Percentiles rank a stretch among this genome's conserved stretches.
Conservation (phyloP, 495 filamentous ascomycete genomes). For the Cercophora samala region DNA sequence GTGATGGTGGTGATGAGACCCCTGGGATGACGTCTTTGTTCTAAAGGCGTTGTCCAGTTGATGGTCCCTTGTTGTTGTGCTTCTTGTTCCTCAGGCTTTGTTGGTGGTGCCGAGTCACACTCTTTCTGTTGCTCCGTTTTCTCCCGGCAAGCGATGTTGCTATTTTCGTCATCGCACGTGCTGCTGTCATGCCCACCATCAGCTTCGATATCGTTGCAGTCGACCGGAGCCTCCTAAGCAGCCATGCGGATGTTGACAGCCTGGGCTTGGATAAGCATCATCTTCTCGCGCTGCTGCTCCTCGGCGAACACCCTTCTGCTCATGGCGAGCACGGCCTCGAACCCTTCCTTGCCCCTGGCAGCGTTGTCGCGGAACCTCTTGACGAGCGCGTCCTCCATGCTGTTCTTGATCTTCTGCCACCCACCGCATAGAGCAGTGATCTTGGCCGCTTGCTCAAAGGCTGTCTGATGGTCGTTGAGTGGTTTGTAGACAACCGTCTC, state of each 20-base stretch:
- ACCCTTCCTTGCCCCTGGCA: slow-evolving; percentile 80
- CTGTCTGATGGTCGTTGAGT: slow-evolving; percentile 60
- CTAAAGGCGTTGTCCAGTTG: neutral
- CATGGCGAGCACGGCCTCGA: slow-evolving; percentile 92
- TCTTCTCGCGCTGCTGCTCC: slow-evolving; percentile 54
- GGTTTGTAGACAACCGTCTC: slow-evolving; percentile 87
- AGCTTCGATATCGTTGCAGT: neutral
- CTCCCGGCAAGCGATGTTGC: neutral
- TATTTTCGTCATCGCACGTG: neutral
- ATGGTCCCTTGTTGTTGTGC: neutral
- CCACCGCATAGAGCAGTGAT: slow-evolving; percentile 94
- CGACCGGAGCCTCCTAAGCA: slow-evolving; percentile 4
- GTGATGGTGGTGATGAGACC: slow-evolving; percentile 3
- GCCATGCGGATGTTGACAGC: slow-evolving; percentile 33
- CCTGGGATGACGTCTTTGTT: neutral
- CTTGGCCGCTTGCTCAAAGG: slow-evolving; percentile 81
- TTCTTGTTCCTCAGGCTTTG: neutral
- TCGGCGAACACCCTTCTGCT: slow-evolving; percentile 88
- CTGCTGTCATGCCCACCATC: neutral
- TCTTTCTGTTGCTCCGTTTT: neutral
- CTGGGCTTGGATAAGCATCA: slow-evolving; percentile 30
- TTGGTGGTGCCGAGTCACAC: neutral
- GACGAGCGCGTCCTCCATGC: slow-evolving; percentile 86
- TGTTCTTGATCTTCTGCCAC: slow-evolving; percentile 91
- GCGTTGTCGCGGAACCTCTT: slow-evolving; percentile 91